Evolutionary conservation across 148 eudicot genomes (phyloP).

Genomic region (Vaccinium myrtillus): DNA sequence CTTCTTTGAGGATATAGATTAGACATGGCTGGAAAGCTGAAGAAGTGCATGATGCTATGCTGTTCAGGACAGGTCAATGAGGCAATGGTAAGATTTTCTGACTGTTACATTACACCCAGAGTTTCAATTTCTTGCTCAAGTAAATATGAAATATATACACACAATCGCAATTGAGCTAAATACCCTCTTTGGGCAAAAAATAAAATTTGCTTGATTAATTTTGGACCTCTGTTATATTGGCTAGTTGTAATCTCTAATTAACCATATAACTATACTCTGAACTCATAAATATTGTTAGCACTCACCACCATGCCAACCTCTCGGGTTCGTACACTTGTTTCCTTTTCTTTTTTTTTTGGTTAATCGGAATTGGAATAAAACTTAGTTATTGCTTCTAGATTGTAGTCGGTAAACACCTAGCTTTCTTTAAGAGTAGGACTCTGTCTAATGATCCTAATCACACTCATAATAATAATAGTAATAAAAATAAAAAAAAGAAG

Average conservation of each 20-base stretch:
- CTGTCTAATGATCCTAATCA: too few species aligned
- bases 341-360: too few species aligned
- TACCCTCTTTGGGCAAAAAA: too few species aligned
- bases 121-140: background rate
- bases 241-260: too few species aligned
- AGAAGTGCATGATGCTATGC: slow-evolving; percentile 8
- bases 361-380: too few species aligned
- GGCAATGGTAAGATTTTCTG: background rate
- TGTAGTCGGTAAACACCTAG: too few species aligned
- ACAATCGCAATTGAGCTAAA: background rate
- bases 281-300: background rate
- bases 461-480: too few species aligned
- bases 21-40: background rate
- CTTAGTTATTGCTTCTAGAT: background rate
- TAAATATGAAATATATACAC: background rate
- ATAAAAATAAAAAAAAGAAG: too few species aligned
- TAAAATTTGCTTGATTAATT: too few species aligned
- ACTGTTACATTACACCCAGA: background rate
- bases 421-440: too few species aligned
- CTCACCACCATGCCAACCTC: background rate
- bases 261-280: background rate
- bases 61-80: background rate
- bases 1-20: too few species aligned
- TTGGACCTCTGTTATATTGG: too few species aligned
- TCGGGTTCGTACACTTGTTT: background rate